Conservation (phyloP, 192 early-diverging fungal species). For the Rhizophagus clarus region DNA sequence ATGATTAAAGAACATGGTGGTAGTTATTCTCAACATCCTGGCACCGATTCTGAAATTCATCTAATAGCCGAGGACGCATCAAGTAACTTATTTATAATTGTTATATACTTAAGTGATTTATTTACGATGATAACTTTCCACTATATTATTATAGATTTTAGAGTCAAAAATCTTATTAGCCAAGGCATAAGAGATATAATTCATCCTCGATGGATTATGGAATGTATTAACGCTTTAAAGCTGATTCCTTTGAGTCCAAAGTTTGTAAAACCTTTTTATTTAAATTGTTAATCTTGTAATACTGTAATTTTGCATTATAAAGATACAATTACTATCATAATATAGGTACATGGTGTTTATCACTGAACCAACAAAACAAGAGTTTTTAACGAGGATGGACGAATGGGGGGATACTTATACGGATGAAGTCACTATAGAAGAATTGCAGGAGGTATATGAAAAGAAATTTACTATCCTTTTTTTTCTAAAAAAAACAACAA, state of each 20-base stretch:
- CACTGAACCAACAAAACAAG: slow-evolving; percentile 48
- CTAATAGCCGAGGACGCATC: slow-evolving; percentile 16
- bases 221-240: slow-evolving; percentile 54
- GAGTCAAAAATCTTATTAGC: slow-evolving; percentile 57
- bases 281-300: not conserved
- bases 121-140: not conserved
- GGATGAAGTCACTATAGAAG: slow-evolving; percentile 52
- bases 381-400: slow-evolving; percentile 63
- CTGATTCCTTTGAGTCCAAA: slow-evolving; percentile 62
- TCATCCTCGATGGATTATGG: slow-evolving; percentile 62
- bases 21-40: slow-evolving; percentile 50
- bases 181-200: slow-evolving; percentile 60
- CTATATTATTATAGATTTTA: slow-evolving; percentile 45
- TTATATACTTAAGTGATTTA: not conserved
- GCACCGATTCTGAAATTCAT: not conserved
- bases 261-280: slow-evolving; percentile 42
- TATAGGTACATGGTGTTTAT: slow-evolving; percentile 65
- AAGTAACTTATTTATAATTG: slow-evolving; percentile 1
- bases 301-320: not conserved
- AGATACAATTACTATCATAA: not conserved
- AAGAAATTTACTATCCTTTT: too few species aligned
- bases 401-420: slow-evolving; percentile 69
- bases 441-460: slow-evolving; percentile 66
- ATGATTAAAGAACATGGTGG: slow-evolving; percentile 67
- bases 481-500: not conserved